A percentile compares a stretch with the other conserved stretches of the same genome.
Evolutionary conservation across 345 rosid species (phyloP).

Genomic region (Odontarrhena argentea): DNA sequence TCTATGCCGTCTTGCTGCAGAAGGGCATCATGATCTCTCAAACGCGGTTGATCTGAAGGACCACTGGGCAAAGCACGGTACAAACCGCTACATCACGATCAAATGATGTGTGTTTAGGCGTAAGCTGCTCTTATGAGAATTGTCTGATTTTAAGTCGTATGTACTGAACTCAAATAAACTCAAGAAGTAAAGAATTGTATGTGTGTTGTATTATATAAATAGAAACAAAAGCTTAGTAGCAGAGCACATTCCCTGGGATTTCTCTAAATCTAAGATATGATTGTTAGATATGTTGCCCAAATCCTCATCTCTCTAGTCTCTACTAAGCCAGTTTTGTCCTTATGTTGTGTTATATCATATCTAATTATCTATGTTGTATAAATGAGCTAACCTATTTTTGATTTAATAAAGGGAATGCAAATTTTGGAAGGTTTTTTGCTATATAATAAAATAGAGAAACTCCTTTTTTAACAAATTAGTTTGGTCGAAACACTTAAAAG

Average conservation of each 20-base stretch:
- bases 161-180: conserved; percentile 32
- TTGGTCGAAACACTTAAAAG: conserved; percentile 25
- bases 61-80: conserved; percentile 81
- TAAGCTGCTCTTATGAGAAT: conserved; percentile 20
- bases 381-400: too few species aligned
- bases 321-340: too few species aligned
- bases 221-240: not conserved
- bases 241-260: not conserved
- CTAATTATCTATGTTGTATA: too few species aligned
- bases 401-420: not conserved
- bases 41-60: conserved; percentile 72
- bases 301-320: too few species aligned
- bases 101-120: conserved; percentile 39
- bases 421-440: conserved; percentile 25
- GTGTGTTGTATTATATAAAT: conserved; percentile 35
- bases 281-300: not conserved
- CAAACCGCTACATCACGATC: conserved; percentile 61
- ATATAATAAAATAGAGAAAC: conserved; percentile 38
- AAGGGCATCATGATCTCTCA: conserved; percentile 73
- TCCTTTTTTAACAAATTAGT: conserved; percentile 34
- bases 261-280: too few species aligned
- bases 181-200: conserved; percentile 24
- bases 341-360: too few species aligned
- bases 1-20: conserved; percentile 84
- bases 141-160: conserved; percentile 21